phyloP scores from a whole-genome alignment of 2,329 filamentous ascomycete genomes.

The Cladophialophora immunda region DNA sequence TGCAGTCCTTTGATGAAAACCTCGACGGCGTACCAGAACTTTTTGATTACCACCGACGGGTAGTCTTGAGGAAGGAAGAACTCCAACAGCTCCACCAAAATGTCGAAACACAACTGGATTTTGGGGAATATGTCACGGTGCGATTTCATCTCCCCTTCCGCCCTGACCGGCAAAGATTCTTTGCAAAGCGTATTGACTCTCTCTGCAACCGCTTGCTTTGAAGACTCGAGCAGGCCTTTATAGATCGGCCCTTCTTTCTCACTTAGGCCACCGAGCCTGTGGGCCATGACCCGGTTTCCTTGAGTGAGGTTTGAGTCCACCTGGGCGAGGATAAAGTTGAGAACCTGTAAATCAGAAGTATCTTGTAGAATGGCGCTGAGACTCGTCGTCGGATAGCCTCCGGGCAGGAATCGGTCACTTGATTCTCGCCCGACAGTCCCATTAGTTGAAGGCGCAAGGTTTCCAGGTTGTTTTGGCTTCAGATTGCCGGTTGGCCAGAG shows the following conservation, averaged over 20 bases:
- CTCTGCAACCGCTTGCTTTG: not conserved
- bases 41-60: conserved; percentile 9
- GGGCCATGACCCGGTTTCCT: not conserved
- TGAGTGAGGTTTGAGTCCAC: not conserved
- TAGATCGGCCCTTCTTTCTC: not conserved
- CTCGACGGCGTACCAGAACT: conserved; percentile 13
- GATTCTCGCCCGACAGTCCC: no score
- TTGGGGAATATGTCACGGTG: not conserved
- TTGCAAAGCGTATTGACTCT: not conserved
- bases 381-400: no score
- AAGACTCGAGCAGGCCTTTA: not conserved
- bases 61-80: conserved; percentile 11
- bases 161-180: not conserved
- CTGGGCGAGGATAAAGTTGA: not conserved
- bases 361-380: not conserved
- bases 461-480: no score
- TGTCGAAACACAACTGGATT: conserved; percentile 10
- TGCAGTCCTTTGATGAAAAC: not conserved
- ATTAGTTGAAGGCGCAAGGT: no score
- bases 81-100: conserved; percentile 2
- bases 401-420: no score
- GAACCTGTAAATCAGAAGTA: not conserved
- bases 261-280: not conserved
- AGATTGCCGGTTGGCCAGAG: not conserved
- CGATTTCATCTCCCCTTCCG: not conserved